phyloP scores from a whole-genome alignment of 1,139 yeast genomes.

The Pichia sp. region DNA sequence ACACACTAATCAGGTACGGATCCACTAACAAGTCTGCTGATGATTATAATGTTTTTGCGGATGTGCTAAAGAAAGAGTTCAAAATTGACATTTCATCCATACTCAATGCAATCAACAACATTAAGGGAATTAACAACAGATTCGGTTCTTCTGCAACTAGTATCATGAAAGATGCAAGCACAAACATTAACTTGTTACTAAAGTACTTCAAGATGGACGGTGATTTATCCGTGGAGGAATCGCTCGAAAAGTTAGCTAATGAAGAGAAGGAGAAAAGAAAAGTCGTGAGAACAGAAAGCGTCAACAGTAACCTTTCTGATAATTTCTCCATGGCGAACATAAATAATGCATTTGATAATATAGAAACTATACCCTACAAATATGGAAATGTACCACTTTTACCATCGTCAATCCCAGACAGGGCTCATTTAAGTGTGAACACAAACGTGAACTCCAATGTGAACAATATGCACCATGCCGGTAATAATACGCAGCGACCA shows the following conservation, averaged over 20 bases:
- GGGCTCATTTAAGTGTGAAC: too few species aligned
- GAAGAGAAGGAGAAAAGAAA: too few species aligned
- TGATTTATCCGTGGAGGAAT: not conserved
- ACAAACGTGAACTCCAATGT: too few species aligned
- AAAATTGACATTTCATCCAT: constrained; percentile 20
- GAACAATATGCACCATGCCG: too few species aligned
- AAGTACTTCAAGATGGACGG: constrained; percentile 11
- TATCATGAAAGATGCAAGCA: constrained; percentile 15
- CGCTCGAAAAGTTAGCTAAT: too few species aligned
- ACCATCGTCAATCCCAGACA: not conserved
- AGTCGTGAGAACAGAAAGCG: too few species aligned
- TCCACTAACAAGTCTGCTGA: constrained; percentile 2
- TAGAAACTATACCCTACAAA: not conserved
- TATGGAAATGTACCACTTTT: not conserved
- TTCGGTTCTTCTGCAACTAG: constrained; percentile 9
- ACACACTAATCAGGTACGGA: constrained; percentile 20
- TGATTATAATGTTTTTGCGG: constrained; percentile 7
- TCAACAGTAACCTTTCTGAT: too few species aligned
- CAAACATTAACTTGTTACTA: constrained; percentile 11
- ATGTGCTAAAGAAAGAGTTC: constrained; percentile 16
- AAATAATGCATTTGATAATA: not conserved
- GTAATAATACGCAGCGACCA: too few species aligned
- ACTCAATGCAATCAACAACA: constrained; percentile 24
- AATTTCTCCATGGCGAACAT: too few species aligned
- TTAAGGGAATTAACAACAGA: constrained; percentile 12